phyloP scores from a whole-genome alignment of 257 asterid genomes.

The Solanum sparsipilum region DNA sequence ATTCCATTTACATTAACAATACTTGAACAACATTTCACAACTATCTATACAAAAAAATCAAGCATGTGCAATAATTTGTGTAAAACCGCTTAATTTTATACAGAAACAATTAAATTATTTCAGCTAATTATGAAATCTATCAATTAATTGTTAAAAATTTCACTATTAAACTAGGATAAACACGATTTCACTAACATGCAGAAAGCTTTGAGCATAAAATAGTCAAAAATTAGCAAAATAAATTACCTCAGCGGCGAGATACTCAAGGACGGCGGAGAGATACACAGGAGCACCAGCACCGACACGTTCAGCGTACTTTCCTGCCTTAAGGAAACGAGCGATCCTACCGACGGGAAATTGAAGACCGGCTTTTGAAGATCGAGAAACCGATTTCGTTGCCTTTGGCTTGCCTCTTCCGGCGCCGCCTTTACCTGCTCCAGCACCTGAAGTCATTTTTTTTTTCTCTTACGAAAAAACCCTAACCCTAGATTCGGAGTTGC shows the following conservation, averaged over 20 bases:
- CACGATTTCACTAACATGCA: not conserved
- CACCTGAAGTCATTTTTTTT: not conserved
- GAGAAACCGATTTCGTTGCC: slow-evolving; percentile 4
- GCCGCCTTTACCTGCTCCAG: slow-evolving; percentile 4
- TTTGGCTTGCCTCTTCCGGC: slow-evolving; percentile 9
- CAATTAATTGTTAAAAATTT: not conserved
- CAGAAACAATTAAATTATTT: not conserved
- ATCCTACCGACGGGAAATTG: slow-evolving; percentile 9
- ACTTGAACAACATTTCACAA: not conserved
- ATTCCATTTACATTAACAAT: not conserved
- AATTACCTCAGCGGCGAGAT: slow-evolving; percentile 9
- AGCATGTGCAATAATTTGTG: not conserved
- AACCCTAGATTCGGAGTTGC: not conserved
- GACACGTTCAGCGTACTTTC: slow-evolving; percentile 7
- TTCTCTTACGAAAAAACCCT: not conserved
- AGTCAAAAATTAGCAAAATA: not conserved
- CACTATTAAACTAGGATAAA: not conserved
- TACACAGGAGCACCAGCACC: slow-evolving; percentile 12
- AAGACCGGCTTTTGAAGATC: slow-evolving; percentile 10
- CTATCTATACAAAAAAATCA: not conserved
- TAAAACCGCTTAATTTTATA: not conserved
- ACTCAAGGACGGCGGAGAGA: slow-evolving; percentile 7
- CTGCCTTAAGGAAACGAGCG: slow-evolving; percentile 3
- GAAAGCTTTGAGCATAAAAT: not conserved
- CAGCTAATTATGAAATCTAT: not conserved